Conservation (phyloP, 2,329 filamentous ascomycete genomes). For the Ambrosiella xylebori region DNA sequence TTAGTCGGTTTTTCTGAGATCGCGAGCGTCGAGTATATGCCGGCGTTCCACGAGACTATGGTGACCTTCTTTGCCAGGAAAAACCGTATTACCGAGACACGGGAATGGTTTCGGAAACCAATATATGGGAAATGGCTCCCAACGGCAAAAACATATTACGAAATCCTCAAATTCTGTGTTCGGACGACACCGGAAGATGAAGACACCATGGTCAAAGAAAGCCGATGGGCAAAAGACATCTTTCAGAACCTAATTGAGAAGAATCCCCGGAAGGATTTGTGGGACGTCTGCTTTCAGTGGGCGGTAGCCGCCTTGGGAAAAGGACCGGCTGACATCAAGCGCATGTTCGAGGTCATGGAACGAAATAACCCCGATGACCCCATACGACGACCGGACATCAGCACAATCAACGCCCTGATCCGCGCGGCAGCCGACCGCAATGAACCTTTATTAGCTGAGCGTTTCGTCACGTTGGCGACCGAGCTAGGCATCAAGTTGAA, state of each 20-base stretch:
- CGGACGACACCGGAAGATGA: constrained; percentile 23
- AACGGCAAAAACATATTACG: constrained; percentile 30
- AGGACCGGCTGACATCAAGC: constrained; percentile 51
- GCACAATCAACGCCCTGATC: constrained; percentile 63
- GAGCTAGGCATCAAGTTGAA: constrained; percentile 51
- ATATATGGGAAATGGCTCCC: constrained; percentile 26
- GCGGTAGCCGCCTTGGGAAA: constrained; percentile 52
- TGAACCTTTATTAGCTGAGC: constrained; percentile 55
- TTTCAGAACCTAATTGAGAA: constrained; percentile 35
- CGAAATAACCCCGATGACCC: constrained; percentile 28
- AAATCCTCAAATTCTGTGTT: constrained; percentile 43
- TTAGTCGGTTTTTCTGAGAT: constrained; percentile 35
- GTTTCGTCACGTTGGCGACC: constrained; percentile 50
- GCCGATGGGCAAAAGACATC: constrained; percentile 43
- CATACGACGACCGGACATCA: constrained; percentile 40
- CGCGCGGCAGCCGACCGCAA: constrained; percentile 51
- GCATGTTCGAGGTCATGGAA: constrained; percentile 55
- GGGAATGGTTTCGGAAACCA: constrained; percentile 47
- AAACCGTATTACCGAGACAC: constrained; percentile 41
- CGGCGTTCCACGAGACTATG: constrained; percentile 35
- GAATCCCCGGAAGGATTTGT: constrained; percentile 35
- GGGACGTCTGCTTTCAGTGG: constrained; percentile 62
- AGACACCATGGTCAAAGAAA: constrained; percentile 22
- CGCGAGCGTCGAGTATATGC: constrained; percentile 28
- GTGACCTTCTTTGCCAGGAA: constrained; percentile 43